Evolutionary conservation across 257 asterid genomes (phyloP).

Genomic region (Paulownia fortunei): DNA sequence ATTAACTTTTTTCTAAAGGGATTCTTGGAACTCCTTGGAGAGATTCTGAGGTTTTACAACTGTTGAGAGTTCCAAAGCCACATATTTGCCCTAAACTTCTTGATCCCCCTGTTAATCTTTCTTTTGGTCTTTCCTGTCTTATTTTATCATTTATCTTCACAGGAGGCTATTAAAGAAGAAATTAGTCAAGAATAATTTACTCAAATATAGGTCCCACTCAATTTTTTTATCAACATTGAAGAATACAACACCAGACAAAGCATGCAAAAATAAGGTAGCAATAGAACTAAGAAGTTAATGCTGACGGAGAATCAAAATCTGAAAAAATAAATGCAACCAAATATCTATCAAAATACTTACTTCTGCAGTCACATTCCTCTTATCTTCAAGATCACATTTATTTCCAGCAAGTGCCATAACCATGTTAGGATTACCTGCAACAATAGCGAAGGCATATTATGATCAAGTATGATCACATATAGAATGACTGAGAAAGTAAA

Average conservation of each 20-base stretch:
- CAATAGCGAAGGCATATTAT: neutral
- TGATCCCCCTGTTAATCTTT: neutral
- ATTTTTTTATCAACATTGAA: neutral
- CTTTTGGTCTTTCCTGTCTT: neutral
- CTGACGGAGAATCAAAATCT: neutral
- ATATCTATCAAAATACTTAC: constrained; percentile 49
- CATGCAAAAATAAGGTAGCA: constrained; percentile 20
- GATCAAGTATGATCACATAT: constrained; percentile 17
- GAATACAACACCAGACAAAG: neutral
- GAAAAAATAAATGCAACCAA: constrained; percentile 18
- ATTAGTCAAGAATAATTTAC: neutral
- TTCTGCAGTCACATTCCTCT: constrained; percentile 77
- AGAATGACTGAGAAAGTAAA: neutral
- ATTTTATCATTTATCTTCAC: neutral
- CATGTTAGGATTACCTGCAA: constrained; percentile 86
- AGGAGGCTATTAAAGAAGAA: neutral
- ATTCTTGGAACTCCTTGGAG: neutral
- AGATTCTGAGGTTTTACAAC: neutral
- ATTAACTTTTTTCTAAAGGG: neutral
- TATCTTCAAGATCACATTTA: constrained; percentile 89
- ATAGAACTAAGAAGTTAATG: neutral
- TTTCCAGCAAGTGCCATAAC: constrained; percentile 95
- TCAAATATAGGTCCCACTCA: constrained; percentile 5
- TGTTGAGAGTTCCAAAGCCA: neutral
- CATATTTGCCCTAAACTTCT: neutral